These are phyloP conservation scores for Lentinula lateritia DNA, from an alignment of 768 basidiomycete genomes.

Conservation along the genomic window DNA sequence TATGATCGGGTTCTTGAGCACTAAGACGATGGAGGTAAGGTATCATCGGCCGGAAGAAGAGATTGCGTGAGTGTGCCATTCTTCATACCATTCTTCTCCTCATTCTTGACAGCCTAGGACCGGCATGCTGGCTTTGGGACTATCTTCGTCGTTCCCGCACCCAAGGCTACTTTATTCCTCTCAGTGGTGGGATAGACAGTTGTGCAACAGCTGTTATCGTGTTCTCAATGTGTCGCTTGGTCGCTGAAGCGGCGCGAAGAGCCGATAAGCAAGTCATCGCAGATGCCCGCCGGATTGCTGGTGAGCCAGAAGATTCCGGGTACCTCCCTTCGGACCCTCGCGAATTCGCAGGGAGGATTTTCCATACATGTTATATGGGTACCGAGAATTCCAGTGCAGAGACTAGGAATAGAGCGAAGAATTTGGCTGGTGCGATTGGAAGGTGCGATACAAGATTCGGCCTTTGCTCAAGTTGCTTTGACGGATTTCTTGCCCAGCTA, in stretches of 20 bases:
- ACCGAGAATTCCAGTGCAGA: conserved; percentile 92
- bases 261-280: conserved; percentile 83
- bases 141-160: conserved; percentile 91
- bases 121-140: conserved; percentile 99
- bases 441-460: conserved; percentile 44
- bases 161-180: conserved; percentile 87
- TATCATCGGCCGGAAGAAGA: conserved; percentile 94
- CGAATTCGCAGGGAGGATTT: conserved; percentile 82
- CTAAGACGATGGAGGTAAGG: conserved; percentile 40
- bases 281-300: conserved; percentile 86
- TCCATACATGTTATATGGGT: conserved; percentile 99
- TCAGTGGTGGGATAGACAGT: conserved; percentile 76
- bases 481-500: conserved; percentile 48
- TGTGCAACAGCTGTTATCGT: conserved; percentile 97
- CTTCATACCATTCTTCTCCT: background rate
- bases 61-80: conserved; percentile 65
- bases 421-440: conserved; percentile 83
- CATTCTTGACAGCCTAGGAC: conserved; percentile 62
- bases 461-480: background rate
- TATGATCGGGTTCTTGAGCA: conserved; percentile 31
- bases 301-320: conserved; percentile 73
- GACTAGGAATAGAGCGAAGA: conserved; percentile 81
- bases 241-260: conserved; percentile 67
- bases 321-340: conserved; percentile 85
- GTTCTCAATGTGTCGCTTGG: conserved; percentile 92